Evolutionary conservation across 2,329 filamentous ascomycete species (phyloP), one percentile per base, ranked within the genome.

Genomic region (Ceratocystis cubensis): DNA sequence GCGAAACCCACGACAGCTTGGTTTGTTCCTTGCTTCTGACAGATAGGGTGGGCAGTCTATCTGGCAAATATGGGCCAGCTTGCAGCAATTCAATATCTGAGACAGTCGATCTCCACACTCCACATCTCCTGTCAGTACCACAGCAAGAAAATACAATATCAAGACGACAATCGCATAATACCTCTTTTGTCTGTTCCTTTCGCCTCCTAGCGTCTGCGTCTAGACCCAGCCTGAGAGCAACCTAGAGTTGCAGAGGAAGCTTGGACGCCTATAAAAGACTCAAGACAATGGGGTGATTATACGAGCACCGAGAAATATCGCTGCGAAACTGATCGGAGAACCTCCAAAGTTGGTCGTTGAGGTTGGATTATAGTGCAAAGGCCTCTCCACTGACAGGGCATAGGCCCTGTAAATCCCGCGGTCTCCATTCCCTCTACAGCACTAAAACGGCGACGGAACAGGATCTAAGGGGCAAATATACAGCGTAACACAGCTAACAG

Each of bases 281-380:
- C 53, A 57, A 8, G 53, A 15, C 2, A 28, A 33, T 57, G 10
- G 22, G 25, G 13, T 57, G 53, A 57, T 57, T 33, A 28, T 25
- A 17, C 30, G 22, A 25, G 8, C 28, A 20, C 13, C n/a, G 22
- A 53, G 48, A n/a, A 53, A 10, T 25, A 20, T 5, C 48, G 22
- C 37, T 41, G n/a, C n/a, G 10, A 10, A 22, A 25, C 46, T 48
- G 15, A 7, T 17, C 50, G 1, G 50, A 15, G 25, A 57, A 25
- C 3, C 3, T 1, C 22, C 6, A 30, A 30, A n/a, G 25, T 7
- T 33, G 15, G n/a, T 15, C 15, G 0, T n/a, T 30, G 25, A 57
- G 10, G 53, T 41, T 22, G 44, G 17, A 64, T 64, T 48, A 41
- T 57, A 48, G 45, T 48, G 50, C 63, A 22, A 64, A 57, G 25